Base-by-base conservation (phyloP, 768 basidiomycete genomes). In the Mycena haematopus region DNA sequence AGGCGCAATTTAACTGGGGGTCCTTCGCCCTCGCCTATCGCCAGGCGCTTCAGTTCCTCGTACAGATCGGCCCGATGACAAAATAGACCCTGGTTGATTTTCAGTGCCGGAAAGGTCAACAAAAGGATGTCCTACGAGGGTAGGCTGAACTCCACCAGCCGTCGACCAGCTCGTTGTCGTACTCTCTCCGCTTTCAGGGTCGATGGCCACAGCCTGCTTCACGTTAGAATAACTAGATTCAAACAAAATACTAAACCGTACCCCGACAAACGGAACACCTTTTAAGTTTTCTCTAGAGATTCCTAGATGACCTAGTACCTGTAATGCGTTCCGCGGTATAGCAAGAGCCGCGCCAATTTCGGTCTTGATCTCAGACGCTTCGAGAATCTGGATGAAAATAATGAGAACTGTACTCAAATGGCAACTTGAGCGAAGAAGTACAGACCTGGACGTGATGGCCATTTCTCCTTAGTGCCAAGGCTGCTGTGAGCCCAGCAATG, bases 281-380 rank as follows among this genome's bases (percentile, higher is more conserved):
- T 51, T 52, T 17, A 66, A 36, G 21, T 66, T 66, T 9, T 24
- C 52, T 46, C 56, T 29, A 19, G n/a, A 51, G 15, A 66, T 52
- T 3, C 56, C 60, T 31, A 66, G 56, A 22, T 62, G 56, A 7
- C 62, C 56, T 3, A 62, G 45, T 9, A 66, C 60, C 2, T 52
- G 24, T 31, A 58, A n/a, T 15, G 65, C 24, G 27, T 66, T 66
- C 7, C 25, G 17, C 22, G 58, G 56, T n/a, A 66, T 51, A 9
- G 44, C 45, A 8, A 62, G 44, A 11, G 54, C 64, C 24, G 59
- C 64, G n/a, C 64, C 64, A 22, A 60, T 55, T 49, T 65, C 64
- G 5, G 29, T 61, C 51, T 65, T 65, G 54, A 31, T 56, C 22
- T 60, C 51, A 11, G 33, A 36, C 19, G 59, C 24, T 54, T 65